Evolutionary conservation across 306 rosid genomes (phyloP).

Genomic region (Cicer chorassanicum): DNA sequence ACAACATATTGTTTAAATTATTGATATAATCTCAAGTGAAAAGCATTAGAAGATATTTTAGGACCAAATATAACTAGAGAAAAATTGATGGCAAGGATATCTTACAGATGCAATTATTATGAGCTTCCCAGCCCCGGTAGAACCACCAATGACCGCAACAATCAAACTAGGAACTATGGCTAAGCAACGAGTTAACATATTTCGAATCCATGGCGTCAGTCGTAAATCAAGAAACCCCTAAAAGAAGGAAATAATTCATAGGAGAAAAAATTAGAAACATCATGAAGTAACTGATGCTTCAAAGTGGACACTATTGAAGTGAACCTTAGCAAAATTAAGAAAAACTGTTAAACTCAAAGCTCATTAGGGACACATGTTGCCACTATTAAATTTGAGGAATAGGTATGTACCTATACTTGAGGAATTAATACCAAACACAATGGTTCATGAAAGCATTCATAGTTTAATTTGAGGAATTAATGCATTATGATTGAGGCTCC

Average conservation of each 20-base stretch:
- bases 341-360: slow-evolving; percentile 10
- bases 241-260: slow-evolving; percentile 16
- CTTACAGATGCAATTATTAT: slow-evolving; percentile 93
- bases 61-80: slow-evolving; percentile 22
- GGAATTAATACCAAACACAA: slow-evolving; percentile 12
- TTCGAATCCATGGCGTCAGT: slow-evolving; percentile 80
- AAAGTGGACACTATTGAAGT: slow-evolving; percentile 12
- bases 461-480: slow-evolving; percentile 24
- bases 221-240: slow-evolving; percentile 94
- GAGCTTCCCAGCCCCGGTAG: slow-evolving; percentile 92
- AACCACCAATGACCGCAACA: slow-evolving; percentile 89
- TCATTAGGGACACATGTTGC: slow-evolving; percentile 2
- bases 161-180: slow-evolving; percentile 94
- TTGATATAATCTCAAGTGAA: not conserved
- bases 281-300: slow-evolving; percentile 23
- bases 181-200: slow-evolving; percentile 81
- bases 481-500: slow-evolving; percentile 21
- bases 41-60: slow-evolving; percentile 24
- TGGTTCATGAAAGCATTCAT: slow-evolving; percentile 1
- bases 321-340: slow-evolving; percentile 4
- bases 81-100: slow-evolving; percentile 33
- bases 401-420: not conserved
- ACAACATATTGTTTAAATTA: slow-evolving; percentile 21
- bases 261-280: slow-evolving; percentile 11
- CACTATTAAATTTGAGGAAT: slow-evolving; percentile 25